phyloP scores from a whole-genome alignment of 768 basidiomycete species.

The Tulasnella sp. region DNA sequence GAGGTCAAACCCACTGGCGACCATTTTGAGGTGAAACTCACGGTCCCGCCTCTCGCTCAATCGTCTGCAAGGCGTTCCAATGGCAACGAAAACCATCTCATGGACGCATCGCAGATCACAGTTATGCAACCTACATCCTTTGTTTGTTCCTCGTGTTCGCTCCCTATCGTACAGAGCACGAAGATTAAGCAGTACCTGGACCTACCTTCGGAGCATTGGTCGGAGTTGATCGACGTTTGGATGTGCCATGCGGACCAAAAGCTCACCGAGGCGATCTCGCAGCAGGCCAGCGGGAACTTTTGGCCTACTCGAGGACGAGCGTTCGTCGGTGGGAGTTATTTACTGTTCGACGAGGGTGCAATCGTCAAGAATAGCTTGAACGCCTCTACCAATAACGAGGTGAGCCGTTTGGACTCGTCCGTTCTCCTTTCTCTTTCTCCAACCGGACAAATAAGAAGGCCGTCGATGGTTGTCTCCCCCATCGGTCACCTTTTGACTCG shows the following conservation, averaged over 20 bases:
- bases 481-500: conserved; percentile 37
- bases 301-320: conserved; percentile 65
- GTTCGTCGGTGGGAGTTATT: conserved; percentile 81
- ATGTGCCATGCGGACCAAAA: conserved; percentile 93
- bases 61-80: conserved; percentile 13
- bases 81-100: conserved; percentile 31
- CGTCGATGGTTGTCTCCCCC: conserved; percentile 57
- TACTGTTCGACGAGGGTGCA: conserved; percentile 57
- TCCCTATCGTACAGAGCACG: conserved; percentile 36
- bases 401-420: conserved; percentile 33
- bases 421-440: conserved; percentile 16
- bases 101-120: conserved; percentile 57
- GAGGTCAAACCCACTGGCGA: conserved; percentile 41
- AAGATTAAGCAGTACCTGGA: conserved; percentile 46
- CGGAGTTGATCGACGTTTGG: conserved; percentile 94
- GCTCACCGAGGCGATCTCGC: conserved; percentile 54
- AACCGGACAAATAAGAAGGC: conserved; percentile 85
- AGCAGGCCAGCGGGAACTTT: conserved; percentile 51
- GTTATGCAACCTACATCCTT: conserved; percentile 48
- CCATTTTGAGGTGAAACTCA: conserved; percentile 64
- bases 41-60: conserved; percentile 16
- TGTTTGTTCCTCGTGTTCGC: conserved; percentile 66
- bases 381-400: conserved; percentile 36
- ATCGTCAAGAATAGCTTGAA: conserved; percentile 39
- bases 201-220: conserved; percentile 93